Base-by-base conservation (phyloP, 2,329 filamentous ascomycete genomes). In the Rhynchosporium agropyri region DNA sequence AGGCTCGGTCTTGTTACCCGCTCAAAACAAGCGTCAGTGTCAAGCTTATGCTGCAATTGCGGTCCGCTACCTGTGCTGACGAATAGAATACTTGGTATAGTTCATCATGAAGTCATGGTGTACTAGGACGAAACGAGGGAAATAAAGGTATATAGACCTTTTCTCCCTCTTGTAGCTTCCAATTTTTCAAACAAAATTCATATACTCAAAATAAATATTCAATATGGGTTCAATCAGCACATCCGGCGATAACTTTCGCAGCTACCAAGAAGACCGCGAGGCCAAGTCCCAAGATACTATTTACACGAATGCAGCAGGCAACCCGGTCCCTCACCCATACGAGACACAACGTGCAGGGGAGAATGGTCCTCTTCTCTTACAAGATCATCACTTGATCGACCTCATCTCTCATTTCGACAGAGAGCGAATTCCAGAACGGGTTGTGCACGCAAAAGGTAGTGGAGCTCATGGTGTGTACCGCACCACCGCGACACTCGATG, bases 341-440 rank as follows among this genome's bases (percentile, higher is more conserved):
- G 83, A 84, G 69, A 71, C 79, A 0, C 83, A 86, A 74, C 64
- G 70, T 5, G 55, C 55, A 15, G 69, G 69, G 6, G 63, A 66
- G 43, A 84, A 82, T 49, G 84, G 84, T 0, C 84, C 84, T 36
- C 77, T 87, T 0, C 79, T 87, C 0, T 75, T 87, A 0, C 79
- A 83, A 64, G 83, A 86, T 68, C 85, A 83, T n/a, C 83, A 86
- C 58, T 71, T 88, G n/a, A 81, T 88, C 62, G 84, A 87, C 65
- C 80, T 83, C 0, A 74, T 88, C 0, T 80, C 85, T 1, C 84
- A 87, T 70, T 88, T 88, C 69, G 80, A 83, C 63, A 79, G 84
- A 6, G 84, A 88, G 73, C 76, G 85, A 28, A 88, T 88, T 20
- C 85, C 85, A 0, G 84, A 71, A 50, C 63, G 63, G 31, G 77